phyloP scores from a whole-genome alignment of 345 rosid genomes.

The Iberis pinnata region DNA sequence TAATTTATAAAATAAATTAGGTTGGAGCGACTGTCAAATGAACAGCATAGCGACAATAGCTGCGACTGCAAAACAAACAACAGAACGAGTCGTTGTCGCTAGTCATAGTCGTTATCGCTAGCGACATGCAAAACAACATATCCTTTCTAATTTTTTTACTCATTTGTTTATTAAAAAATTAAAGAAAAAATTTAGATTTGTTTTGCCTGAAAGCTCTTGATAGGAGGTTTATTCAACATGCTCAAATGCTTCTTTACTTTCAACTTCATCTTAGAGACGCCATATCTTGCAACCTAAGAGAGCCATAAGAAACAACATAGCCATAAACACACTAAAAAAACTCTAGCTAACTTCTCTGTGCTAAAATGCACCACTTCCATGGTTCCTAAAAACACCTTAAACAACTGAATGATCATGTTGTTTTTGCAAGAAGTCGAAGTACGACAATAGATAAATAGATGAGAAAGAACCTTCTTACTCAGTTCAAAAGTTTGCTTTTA shows the following conservation, averaged over 20 bases:
- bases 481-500: too few relatives aligned
- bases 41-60: too few relatives aligned
- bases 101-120: too few relatives aligned
- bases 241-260: slow-evolving; percentile 78
- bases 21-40: too few relatives aligned
- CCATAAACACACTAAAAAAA: slow-evolving; percentile 34
- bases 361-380: slow-evolving; percentile 37
- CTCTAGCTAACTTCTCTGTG: slow-evolving; percentile 26
- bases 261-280: slow-evolving; percentile 58
- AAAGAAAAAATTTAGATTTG: background rate
- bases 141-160: too few relatives aligned
- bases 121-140: too few relatives aligned
- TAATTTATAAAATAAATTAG: too few relatives aligned
- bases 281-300: slow-evolving; percentile 53
- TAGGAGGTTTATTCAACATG: slow-evolving; percentile 78
- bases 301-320: slow-evolving; percentile 39
- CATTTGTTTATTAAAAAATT: too few relatives aligned
- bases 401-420: slow-evolving; percentile 8
- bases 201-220: slow-evolving; percentile 65
- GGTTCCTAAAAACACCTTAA: background rate
- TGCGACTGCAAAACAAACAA: too few relatives aligned
- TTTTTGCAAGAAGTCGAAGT: slow-evolving; percentile 18
- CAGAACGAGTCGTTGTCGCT: too few relatives aligned
- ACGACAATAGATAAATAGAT: slow-evolving; percentile 2
- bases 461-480: slow-evolving; percentile 23